Base-by-base conservation (phyloP, 2,329 filamentous ascomycete species). In the Paradendryphiella salina region DNA sequence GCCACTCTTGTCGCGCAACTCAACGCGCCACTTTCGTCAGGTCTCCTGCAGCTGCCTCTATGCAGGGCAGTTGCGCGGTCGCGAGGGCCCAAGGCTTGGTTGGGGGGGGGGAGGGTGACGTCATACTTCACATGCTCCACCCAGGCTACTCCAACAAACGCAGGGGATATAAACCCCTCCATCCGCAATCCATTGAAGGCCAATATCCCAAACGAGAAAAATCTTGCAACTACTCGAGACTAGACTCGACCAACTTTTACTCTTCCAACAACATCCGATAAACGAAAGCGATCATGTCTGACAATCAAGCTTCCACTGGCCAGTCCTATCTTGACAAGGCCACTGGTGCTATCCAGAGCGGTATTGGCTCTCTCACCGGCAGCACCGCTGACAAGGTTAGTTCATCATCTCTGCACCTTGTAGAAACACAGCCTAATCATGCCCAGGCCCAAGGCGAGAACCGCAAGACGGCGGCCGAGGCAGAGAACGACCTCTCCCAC, bases 401-500 rank as follows among this genome's bases (percentile, higher is more conserved):
- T 48, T 15, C 26, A 15, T 37, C 20, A 36, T 59, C 14, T 15
- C 26, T 29, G 11, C 20, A 13, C 33, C 60, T 21, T 13, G 17
- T 49, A 29, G 52, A 33, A 3, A 15, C 9, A 10, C 13, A 32
- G 5, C 18, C 68, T 71, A 66, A 76, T 56, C 40, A 8, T 43
- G 7, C 10, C 29, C 62, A 82, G 79, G 72, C 75, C 45, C 75
- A 88, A 76, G 86, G 85, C 64, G 77, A 88, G 44, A 75, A 77
- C 61, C 85, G 84, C 76, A 79, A 92, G 76, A 75, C 82, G 64
- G 79, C 85, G 71, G 88, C 84, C 14, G 74, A 85, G 3, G 76
- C 79, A 56, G 85, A 92, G 74, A 77, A 91, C 63, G 83, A 89
- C 44, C 82, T 86, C 59, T 94, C 89, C 5, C 87, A 96, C 71